A percentile compares a stretch with the other conserved stretches of the same genome.
These are phyloP conservation scores for Hygrophoropsis aurantiaca DNA, from an alignment of 768 basidiomycete species.

Conservation along the genomic window DNA sequence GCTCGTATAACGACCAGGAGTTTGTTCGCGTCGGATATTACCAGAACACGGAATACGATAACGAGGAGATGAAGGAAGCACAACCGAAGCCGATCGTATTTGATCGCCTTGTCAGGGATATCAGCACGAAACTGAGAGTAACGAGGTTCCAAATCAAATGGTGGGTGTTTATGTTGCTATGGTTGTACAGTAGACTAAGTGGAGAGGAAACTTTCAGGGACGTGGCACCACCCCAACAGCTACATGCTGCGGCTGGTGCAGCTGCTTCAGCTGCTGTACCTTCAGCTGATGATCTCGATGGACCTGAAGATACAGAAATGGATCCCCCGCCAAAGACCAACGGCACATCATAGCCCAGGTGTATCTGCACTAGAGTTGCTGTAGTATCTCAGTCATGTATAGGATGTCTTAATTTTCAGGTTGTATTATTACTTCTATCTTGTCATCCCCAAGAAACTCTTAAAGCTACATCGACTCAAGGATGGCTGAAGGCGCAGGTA, in stretches of 20 bases:
- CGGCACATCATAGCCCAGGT: slow-evolving; percentile 16
- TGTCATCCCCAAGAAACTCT: too few relatives aligned
- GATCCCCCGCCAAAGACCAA: slow-evolving; percentile 19
- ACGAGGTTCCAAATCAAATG: slow-evolving; percentile 91
- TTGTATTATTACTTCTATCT: too few relatives aligned
- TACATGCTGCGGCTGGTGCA: slow-evolving; percentile 51
- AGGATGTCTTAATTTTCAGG: too few relatives aligned
- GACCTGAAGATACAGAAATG: slow-evolving; percentile 26
- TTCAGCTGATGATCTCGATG: slow-evolving; percentile 66
- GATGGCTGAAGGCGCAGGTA: too few relatives aligned
- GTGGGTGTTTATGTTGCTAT: slow-evolving; percentile 39
- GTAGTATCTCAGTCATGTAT: too few relatives aligned
- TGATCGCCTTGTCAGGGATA: slow-evolving; percentile 80
- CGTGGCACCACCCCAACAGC: slow-evolving; percentile 50
- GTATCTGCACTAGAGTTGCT: too few relatives aligned
- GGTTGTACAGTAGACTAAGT: background rate
- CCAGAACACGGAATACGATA: slow-evolving; percentile 98
- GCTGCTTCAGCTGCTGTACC: slow-evolving; percentile 74
- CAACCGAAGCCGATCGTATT: slow-evolving; percentile 71
- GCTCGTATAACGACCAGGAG: slow-evolving; percentile 94
- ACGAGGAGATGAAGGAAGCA: slow-evolving; percentile 82
- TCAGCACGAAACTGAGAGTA: slow-evolving; percentile 89
- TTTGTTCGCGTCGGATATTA: slow-evolving; percentile 99
- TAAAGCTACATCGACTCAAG: too few relatives aligned
- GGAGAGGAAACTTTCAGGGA: slow-evolving; percentile 48